phyloP scores from a whole-genome alignment of 805 yeast genomes.

The Kodamaea lidongshanica region DNA sequence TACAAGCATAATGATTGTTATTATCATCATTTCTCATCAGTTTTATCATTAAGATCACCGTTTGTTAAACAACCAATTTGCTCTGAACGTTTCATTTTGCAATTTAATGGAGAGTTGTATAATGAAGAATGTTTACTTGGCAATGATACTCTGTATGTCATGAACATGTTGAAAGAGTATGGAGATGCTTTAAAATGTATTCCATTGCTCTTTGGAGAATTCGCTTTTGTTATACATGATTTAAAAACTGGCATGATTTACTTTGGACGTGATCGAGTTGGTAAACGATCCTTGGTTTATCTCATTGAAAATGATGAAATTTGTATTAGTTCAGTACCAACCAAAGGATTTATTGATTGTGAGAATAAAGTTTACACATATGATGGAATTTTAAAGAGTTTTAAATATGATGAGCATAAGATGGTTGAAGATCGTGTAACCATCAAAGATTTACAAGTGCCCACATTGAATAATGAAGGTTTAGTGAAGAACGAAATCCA shows the following conservation, averaged over 20 bases:
- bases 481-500: neutral
- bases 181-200: conserved; percentile 39
- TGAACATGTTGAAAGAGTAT: conserved; percentile 24
- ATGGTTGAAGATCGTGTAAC: too few relatives aligned
- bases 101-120: conserved; percentile 90
- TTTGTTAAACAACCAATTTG: conserved; percentile 66
- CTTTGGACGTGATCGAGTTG: conserved; percentile 82
- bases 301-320: conserved; percentile 26
- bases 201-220: conserved; percentile 65
- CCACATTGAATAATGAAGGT: too few relatives aligned
- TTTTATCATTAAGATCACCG: conserved; percentile 75
- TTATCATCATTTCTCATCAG: conserved; percentile 55
- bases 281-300: conserved; percentile 71
- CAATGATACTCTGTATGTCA: conserved; percentile 62
- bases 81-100: conserved; percentile 37
- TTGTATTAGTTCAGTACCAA: conserved; percentile 33
- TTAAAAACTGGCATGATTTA: conserved; percentile 34
- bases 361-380: conserved; percentile 43
- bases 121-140: conserved; percentile 43
- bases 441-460: too few relatives aligned
- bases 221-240: conserved; percentile 59
- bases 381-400: too few relatives aligned
- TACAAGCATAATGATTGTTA: conserved; percentile 7
- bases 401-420: too few relatives aligned
- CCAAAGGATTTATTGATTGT: conserved; percentile 45